These are phyloP conservation scores for Albugo candida DNA, from an alignment of 352 stramenopile genomes.

Conservation along the genomic window DNA sequence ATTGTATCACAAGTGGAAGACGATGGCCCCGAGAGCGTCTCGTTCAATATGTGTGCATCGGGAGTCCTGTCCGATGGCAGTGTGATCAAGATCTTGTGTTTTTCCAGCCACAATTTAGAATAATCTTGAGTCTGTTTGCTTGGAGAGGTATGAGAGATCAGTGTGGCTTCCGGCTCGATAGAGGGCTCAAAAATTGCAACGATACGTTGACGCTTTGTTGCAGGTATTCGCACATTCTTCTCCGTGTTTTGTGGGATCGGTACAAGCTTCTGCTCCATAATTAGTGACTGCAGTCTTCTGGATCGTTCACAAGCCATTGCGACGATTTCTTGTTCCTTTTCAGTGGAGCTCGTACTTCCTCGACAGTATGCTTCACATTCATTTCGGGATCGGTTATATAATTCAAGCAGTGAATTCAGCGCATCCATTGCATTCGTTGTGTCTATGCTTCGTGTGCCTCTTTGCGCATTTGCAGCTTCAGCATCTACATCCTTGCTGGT, in stretches of 20 bases:
- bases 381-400: slow-evolving; percentile 38
- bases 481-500: no score
- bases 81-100: slow-evolving; percentile 78
- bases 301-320: slow-evolving; percentile 51
- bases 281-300: slow-evolving; percentile 38
- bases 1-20: neutral
- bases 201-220: slow-evolving; percentile 59
- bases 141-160: no score
- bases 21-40: slow-evolving; percentile 39
- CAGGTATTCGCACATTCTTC: slow-evolving; percentile 50
- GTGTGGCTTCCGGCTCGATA: slow-evolving; percentile 5
- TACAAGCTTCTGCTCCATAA: slow-evolving; percentile 51
- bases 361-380: slow-evolving; percentile 64
- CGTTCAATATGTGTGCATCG: neutral
- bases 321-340: slow-evolving; percentile 69
- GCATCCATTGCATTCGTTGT: slow-evolving; percentile 7
- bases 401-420: slow-evolving; percentile 29
- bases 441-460: no score
- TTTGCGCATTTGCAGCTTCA: no score
- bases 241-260: slow-evolving; percentile 45
- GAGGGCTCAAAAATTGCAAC: slow-evolving; percentile 56
- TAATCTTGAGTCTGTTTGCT: slow-evolving; percentile 17
- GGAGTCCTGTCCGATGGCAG: slow-evolving; percentile 20
- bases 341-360: slow-evolving; percentile 24
- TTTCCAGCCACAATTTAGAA: slow-evolving; percentile 55